phyloP scores from a whole-genome alignment of 306 rosid species.

The Vachellia pachyceras region DNA sequence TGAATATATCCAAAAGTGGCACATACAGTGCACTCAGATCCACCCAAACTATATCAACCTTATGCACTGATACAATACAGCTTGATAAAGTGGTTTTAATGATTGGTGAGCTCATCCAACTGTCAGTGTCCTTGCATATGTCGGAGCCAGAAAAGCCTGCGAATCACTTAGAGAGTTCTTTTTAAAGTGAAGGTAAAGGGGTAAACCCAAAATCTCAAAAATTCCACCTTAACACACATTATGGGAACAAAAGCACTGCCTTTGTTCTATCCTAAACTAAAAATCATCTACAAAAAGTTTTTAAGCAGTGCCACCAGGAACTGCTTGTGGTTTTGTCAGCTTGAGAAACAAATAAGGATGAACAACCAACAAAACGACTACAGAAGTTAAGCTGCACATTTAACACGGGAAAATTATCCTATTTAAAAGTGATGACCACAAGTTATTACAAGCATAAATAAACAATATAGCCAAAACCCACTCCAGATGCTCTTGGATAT shows the following conservation, averaged over 20 bases:
- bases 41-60: constrained; percentile 14
- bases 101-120: constrained; percentile 1
- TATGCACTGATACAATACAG: constrained; percentile 6
- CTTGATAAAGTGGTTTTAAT: background rate
- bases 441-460: background rate
- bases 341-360: constrained; percentile 11
- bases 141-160: constrained; percentile 24
- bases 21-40: constrained; percentile 15
- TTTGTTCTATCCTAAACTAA: constrained; percentile 5
- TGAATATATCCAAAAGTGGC: constrained; percentile 11
- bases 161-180: background rate
- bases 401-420: background rate
- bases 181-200: constrained; percentile 5
- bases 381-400: constrained; percentile 31
- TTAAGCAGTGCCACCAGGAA: constrained; percentile 16
- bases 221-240: background rate
- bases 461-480: constrained; percentile 14
- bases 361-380: constrained; percentile 1
- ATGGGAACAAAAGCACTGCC: background rate
- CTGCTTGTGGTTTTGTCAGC: background rate
- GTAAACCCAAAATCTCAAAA: background rate
- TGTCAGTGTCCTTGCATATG: constrained; percentile 2
- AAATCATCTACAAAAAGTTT: background rate
- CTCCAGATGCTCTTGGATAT: background rate
- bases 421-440: background rate